A percentile compares a stretch with the other conserved stretches of the same genome.
Conservation (phyloP, 169 alveolate species). For the Plasmodium falciparum region DNA sequence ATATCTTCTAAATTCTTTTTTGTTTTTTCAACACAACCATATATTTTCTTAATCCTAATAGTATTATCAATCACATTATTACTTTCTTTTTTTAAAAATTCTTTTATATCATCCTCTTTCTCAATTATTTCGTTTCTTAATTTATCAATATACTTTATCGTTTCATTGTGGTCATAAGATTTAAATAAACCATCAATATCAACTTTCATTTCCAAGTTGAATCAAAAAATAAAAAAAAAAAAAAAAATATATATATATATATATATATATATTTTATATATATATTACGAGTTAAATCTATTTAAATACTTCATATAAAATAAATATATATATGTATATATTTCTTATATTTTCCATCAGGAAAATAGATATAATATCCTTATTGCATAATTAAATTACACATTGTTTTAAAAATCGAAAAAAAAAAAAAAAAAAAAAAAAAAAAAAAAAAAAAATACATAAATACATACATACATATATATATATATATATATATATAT, state of each 20-base stretch:
- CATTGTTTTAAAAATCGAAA: too few species aligned
- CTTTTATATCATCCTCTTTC: slow-evolving; percentile 53
- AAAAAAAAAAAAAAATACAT: too few species aligned
- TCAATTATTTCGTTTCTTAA: slow-evolving; percentile 22
- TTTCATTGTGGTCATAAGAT: slow-evolving; percentile 49
- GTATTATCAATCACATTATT: slow-evolving; percentile 66
- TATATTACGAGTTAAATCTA: too few species aligned
- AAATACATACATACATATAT: too few species aligned
- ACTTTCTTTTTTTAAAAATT: slow-evolving; percentile 60
- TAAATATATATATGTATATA: too few species aligned
- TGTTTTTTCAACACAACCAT: slow-evolving; percentile 69
- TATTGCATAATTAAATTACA: too few species aligned
- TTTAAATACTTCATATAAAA: too few species aligned
- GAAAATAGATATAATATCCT: too few species aligned
- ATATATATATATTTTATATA: too few species aligned
- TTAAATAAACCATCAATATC: slow-evolving; percentile 33
- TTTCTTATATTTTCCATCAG: too few species aligned
- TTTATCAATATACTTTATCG: slow-evolving; percentile 27
- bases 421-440: too few species aligned
- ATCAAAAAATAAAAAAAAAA: background rate
- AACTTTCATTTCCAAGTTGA: slow-evolving; percentile 42
- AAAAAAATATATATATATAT: background rate
- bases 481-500: too few species aligned
- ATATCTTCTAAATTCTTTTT: slow-evolving; percentile 46
- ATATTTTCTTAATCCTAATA: slow-evolving; percentile 62